Conservation (phyloP, 1,139 yeast species). For the Zygosaccharomyces pseudobailii region DNA sequence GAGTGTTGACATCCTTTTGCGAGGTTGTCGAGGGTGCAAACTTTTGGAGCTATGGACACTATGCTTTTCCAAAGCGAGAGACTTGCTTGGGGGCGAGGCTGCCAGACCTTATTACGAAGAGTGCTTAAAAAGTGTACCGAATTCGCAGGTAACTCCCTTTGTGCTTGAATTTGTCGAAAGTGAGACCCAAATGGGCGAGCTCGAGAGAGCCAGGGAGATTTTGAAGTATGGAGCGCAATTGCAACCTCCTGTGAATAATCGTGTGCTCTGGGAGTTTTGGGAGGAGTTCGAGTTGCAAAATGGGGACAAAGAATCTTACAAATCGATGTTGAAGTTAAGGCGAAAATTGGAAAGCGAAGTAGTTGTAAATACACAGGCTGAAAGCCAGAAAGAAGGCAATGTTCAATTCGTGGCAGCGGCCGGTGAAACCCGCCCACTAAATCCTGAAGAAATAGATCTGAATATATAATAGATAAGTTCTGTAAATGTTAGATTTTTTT, state of each 20-base stretch:
- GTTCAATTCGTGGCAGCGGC: slow-evolving; percentile 46
- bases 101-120: slow-evolving; percentile 26
- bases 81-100: slow-evolving; percentile 15
- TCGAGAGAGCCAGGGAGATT: slow-evolving; percentile 55
- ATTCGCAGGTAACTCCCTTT: slow-evolving; percentile 18
- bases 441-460: slow-evolving; percentile 69
- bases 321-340: slow-evolving; percentile 66
- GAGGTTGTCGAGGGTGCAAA: slow-evolving; percentile 31
- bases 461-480: slow-evolving; percentile 34
- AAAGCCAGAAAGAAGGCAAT: slow-evolving; percentile 34
- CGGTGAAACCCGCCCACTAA: slow-evolving; percentile 26
- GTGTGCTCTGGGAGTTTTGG: slow-evolving; percentile 59
- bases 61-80: slow-evolving; percentile 17
- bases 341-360: slow-evolving; percentile 45
- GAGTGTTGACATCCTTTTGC: slow-evolving; percentile 41
- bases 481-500: neutral
- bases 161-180: slow-evolving; percentile 30
- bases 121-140: slow-evolving; percentile 26
- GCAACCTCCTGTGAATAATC: slow-evolving; percentile 39
- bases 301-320: slow-evolving; percentile 70
- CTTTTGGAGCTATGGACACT: slow-evolving; percentile 24
- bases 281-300: slow-evolving; percentile 63
- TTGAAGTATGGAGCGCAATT: slow-evolving; percentile 47
- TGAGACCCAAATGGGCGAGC: slow-evolving; percentile 24
- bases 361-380: slow-evolving; percentile 35